Percentiles rank a stretch among this genome's conserved stretches.
These are phyloP conservation scores for Lepidium africanum DNA, from an alignment of 345 rosid species.

Conservation along the genomic window DNA sequence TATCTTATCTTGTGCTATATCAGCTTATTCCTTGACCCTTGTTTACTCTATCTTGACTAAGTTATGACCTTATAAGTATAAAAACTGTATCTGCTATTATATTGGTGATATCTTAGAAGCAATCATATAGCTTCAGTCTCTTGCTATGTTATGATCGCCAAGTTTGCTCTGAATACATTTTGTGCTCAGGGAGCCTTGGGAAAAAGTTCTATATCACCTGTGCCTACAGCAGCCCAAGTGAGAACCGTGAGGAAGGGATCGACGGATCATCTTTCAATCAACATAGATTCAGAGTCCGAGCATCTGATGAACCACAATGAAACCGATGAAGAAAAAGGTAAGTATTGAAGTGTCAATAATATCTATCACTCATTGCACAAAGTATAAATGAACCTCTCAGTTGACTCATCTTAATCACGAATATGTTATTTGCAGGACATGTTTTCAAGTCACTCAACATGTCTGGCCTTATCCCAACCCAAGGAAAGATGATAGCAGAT, in stretches of 20 bases:
- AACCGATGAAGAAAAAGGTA: conserved; percentile 82
- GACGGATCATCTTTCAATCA: conserved; percentile 75
- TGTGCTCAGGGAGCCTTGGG: conserved; percentile 46
- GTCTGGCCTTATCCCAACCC: conserved; percentile 76
- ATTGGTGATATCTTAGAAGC: not conserved
- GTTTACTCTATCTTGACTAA: not conserved
- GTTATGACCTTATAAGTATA: not conserved
- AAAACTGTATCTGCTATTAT: not conserved
- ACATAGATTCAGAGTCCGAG: conserved; percentile 59
- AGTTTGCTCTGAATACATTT: not conserved
- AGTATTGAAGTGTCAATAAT: conserved; percentile 7
- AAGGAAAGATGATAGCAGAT: conserved; percentile 87
- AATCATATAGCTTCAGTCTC: not conserved
- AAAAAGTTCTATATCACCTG: conserved; percentile 45
- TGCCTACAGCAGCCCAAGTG: conserved; percentile 64
- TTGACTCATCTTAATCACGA: not conserved
- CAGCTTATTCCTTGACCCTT: not conserved
- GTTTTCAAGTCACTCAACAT: conserved; percentile 78
- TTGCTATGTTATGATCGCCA: not conserved
- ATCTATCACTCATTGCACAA: conserved; percentile 2
- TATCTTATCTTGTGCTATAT: not conserved
- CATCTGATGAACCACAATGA: conserved; percentile 48
- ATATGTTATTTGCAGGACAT: conserved; percentile 48
- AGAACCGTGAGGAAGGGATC: conserved; percentile 83
- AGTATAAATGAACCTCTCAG: not conserved